Evolutionary conservation across 106 monocot species (phyloP).

Genomic region (Narthecium ossifragum): DNA sequence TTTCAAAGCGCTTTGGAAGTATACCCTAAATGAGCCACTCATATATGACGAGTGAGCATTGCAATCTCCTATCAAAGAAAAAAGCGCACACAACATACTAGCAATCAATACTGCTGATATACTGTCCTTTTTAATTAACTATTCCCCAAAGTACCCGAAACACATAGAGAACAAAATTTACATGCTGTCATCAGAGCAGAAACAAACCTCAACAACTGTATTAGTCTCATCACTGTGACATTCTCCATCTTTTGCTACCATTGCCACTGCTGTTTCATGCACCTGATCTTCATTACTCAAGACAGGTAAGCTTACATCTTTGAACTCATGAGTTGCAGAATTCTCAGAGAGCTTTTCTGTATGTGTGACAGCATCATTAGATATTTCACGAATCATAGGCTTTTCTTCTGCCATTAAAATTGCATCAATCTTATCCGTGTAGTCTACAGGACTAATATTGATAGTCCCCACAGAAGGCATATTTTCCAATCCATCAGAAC

Average conservation of each 20-base stretch:
- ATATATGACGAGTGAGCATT: too few relatives aligned
- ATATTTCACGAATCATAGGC: background rate
- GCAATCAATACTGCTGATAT: too few relatives aligned
- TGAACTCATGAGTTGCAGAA: too few relatives aligned
- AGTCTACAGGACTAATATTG: slow-evolving; percentile 4
- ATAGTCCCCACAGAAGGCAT: slow-evolving; percentile 13
- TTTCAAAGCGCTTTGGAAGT: too few relatives aligned
- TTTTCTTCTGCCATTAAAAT: slow-evolving; percentile 11
- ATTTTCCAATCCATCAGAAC: slow-evolving; percentile 14
- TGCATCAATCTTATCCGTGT: slow-evolving; percentile 6
- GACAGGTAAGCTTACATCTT: slow-evolving; percentile 11
- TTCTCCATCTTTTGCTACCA: slow-evolving; percentile 3
- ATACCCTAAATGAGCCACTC: too few relatives aligned
- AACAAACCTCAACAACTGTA: slow-evolving; percentile 5
- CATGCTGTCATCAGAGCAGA: too few relatives aligned
- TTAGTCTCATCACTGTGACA: slow-evolving; percentile 2
- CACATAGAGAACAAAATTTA: too few relatives aligned
- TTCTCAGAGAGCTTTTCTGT: slow-evolving; percentile 1
- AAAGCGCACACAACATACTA: too few relatives aligned
- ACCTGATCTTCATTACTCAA: slow-evolving; percentile 10
- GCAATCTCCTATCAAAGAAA: too few relatives aligned
- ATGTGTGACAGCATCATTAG: background rate
- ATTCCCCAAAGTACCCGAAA: too few relatives aligned
- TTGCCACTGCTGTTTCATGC: background rate
- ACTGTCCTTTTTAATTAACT: too few relatives aligned